These are phyloP conservation scores for Calonectria leucothoes DNA, from an alignment of 2,329 filamentous ascomycete species.

Conservation along the genomic window DNA sequence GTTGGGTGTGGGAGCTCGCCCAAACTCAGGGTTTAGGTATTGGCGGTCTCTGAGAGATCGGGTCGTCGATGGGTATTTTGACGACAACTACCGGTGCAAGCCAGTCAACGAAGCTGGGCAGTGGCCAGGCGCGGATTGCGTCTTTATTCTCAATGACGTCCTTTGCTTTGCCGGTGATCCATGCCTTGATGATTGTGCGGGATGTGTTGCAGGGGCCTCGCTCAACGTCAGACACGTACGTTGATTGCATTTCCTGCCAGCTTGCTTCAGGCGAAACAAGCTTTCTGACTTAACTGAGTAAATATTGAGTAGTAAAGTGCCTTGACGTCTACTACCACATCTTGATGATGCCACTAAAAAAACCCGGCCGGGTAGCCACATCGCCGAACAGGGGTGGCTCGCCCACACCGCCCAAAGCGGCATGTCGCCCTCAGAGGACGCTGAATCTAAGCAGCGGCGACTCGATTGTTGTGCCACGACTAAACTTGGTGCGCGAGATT, in stretches of 20 bases:
- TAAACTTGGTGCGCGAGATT: conserved; percentile 27
- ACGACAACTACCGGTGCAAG: not conserved
- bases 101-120: not conserved
- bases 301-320: conserved; percentile 25
- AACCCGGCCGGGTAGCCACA: conserved; percentile 24
- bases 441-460: conserved; percentile 28
- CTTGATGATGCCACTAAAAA: conserved; percentile 16
- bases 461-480: conserved; percentile 30
- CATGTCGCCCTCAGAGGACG: conserved; percentile 26
- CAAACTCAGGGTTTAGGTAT: conserved; percentile 22
- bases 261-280: conserved; percentile 15
- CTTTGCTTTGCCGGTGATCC: not conserved
- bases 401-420: conserved; percentile 36
- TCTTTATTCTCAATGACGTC: not conserved
- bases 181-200: not conserved
- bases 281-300: conserved; percentile 28
- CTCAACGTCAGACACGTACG: not conserved
- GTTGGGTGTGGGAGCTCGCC: conserved; percentile 21
- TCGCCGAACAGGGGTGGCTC: conserved; percentile 23
- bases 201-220: not conserved
- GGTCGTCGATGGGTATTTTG: not conserved
- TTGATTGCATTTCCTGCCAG: not conserved
- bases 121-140: not conserved
- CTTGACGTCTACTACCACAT: too few species aligned
- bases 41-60: not conserved